phyloP scores from a whole-genome alignment of 75 land plant genomes.

The Cryptomeria japonica region DNA sequence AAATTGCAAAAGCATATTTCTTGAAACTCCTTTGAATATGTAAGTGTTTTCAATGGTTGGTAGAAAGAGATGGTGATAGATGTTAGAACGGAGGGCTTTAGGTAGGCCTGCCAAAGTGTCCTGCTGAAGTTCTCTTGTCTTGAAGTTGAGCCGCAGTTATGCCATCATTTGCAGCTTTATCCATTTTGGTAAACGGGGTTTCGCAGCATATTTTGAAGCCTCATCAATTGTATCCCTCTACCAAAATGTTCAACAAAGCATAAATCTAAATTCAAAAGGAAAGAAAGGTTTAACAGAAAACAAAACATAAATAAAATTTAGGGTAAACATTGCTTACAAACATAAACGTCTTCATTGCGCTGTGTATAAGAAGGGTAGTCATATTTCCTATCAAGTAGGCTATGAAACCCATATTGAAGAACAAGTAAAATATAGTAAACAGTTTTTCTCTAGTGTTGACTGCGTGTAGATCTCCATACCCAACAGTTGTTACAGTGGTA shows the following conservation, averaged over 20 bases:
- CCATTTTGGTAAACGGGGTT: constrained; percentile 50
- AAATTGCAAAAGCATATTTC: neutral
- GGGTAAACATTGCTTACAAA: constrained; percentile 40
- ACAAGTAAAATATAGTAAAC: too few relatives aligned
- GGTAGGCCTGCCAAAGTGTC: constrained; percentile 62
- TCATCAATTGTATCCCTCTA: constrained; percentile 71
- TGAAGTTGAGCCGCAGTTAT: constrained; percentile 68
- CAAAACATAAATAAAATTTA: too few relatives aligned
- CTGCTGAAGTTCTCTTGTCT: constrained; percentile 70
- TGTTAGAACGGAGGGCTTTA: constrained; percentile 73
- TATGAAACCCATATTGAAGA: too few relatives aligned
- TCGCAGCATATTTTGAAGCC: constrained; percentile 51
- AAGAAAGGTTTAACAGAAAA: neutral
- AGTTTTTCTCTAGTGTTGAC: too few relatives aligned
- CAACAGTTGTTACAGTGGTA: too few relatives aligned
- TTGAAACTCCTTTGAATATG: constrained; percentile 36
- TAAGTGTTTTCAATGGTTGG: constrained; percentile 44
- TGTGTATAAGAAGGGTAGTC: too few relatives aligned
- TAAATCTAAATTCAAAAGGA: neutral
- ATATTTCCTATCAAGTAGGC: too few relatives aligned
- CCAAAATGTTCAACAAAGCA: neutral
- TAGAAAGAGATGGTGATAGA: constrained; percentile 69
- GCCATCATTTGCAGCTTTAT: constrained; percentile 28
- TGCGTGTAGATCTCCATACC: too few relatives aligned
- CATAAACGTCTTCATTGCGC: constrained; percentile 23